Base-by-base conservation (phyloP, 192 early-diverging fungal species). In the Gamsiella multidivaricata region DNA sequence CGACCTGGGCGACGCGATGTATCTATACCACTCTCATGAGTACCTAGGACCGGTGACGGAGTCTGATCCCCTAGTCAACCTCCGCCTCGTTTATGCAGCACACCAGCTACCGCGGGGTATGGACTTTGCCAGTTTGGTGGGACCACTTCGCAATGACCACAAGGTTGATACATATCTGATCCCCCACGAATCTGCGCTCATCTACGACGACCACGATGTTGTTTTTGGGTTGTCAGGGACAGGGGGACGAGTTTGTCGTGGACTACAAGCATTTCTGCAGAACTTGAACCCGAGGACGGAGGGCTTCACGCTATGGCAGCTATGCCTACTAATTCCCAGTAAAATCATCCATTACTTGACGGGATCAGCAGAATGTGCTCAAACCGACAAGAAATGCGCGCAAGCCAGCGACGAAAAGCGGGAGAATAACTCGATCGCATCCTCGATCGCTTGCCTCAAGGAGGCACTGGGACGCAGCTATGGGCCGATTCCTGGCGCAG, bases 101-200 rank as follows among this genome's bases (percentile, higher is more conserved):
- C 36, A 61, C 25, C 65, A 76, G 25, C 25, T 76, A 12, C 73
- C 73, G 8, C 34, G 65, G 32, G 64, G 65, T 25, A 3, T 26
- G 14, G 46, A 58, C 17, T 76, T 76, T 55, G 59, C 52, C 4
- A 25, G 23, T 4, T 23, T 56, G 20, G 20, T 42, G 0, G 64
- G 46, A 0, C 57, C 58, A 0, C 14, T 76, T 5, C 65, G 58
- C 0, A 2, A 1, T 1, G 25, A 23, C 0, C 34, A 54, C 37
- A 22, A 41, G 43, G 41, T 76, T 32, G 73, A 76, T 42, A 76
- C 73, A 0, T 76, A 62, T 20, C 20, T 76, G 45, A 62, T 68
- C 18, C 73, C 65, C 17, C 34, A 68, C 46, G 65, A 68, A 25
- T 45, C 33, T 7, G 57, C 17, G 12, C 26, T 1, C 5, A 46